Evolutionary conservation across 305 asterid genomes (phyloP).

Genomic region (Solanum hybrid): DNA sequence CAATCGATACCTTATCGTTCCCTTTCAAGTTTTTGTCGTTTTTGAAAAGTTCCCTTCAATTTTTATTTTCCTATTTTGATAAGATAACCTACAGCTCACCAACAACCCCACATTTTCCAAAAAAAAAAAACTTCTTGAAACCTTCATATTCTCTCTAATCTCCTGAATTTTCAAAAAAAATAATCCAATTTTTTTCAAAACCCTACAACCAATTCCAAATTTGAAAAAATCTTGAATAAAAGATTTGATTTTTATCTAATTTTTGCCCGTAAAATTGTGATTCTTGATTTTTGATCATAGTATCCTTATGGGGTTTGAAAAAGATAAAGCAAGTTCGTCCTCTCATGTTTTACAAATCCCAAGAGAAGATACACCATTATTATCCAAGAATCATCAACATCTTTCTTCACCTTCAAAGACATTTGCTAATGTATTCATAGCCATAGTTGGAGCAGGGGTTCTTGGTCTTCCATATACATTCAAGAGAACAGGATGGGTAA

Average conservation of each 20-base stretch:
- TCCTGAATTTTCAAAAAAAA: not conserved
- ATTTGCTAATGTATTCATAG: conserved; percentile 73
- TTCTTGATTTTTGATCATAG: not conserved
- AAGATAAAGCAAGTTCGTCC: conserved; percentile 44
- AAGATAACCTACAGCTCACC: not conserved
- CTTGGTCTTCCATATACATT: conserved; percentile 88
- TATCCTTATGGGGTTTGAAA: conserved; percentile 23
- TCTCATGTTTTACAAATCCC: conserved; percentile 38
- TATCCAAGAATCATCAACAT: conserved; percentile 16
- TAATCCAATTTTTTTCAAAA: not conserved
- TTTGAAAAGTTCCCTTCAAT: not conserved
- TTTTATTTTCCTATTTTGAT: not conserved
- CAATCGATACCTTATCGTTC: not conserved
- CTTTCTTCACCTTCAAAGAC: conserved; percentile 72
- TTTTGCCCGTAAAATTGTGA: not conserved
- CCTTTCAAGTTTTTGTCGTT: not conserved
- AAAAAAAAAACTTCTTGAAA: not conserved
- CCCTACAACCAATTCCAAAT: not conserved
- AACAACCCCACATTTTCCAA: not conserved
- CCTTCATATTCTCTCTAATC: not conserved
- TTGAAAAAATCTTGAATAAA: not conserved
- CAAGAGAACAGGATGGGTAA: conserved; percentile 82
- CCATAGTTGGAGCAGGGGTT: conserved; percentile 89
- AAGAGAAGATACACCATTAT: conserved; percentile 64
- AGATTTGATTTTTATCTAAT: not conserved